These are phyloP conservation scores for Teunomyces barrocoloradensis DNA, from an alignment of 805 yeast genomes.

Conservation along the genomic window DNA sequence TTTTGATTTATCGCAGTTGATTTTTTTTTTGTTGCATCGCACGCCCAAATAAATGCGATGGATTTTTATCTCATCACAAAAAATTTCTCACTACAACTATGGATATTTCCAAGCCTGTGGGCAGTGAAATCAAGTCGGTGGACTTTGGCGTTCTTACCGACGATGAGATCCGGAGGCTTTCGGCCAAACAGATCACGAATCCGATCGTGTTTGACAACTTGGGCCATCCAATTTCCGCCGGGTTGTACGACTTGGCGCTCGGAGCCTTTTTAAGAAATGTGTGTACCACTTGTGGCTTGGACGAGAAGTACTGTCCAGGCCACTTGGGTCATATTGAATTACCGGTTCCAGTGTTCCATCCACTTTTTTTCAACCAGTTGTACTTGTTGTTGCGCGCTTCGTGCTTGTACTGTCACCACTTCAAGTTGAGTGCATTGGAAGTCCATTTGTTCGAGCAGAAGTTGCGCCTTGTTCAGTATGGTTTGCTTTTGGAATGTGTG, in stretches of 20 bases:
- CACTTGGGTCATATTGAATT: constrained; percentile 97
- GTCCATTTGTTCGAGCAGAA: constrained; percentile 76
- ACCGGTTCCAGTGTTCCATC: constrained; percentile 94
- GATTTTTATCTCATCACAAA: constrained; percentile 3
- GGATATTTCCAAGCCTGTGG: constrained; percentile 97
- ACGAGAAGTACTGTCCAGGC: constrained; percentile 94
- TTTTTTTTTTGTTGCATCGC: no score
- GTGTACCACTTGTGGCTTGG: constrained; percentile 94
- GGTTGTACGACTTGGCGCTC: constrained; percentile 89
- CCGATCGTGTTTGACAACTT: constrained; percentile 94
- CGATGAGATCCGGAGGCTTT: constrained; percentile 77
- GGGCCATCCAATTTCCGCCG: constrained; percentile 94
- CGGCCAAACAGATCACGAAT: constrained; percentile 93
- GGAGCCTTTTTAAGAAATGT: constrained; percentile 90
- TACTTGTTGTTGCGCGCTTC: constrained; percentile 78
- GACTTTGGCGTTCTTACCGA: constrained; percentile 85
- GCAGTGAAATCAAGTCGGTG: constrained; percentile 88
- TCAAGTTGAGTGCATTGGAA: constrained; percentile 67
- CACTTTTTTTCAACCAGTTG: constrained; percentile 89
- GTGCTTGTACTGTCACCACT: constrained; percentile 88
- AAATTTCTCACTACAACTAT: constrained; percentile 35
- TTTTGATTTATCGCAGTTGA: no score
- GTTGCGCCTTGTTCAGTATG: constrained; percentile 80
- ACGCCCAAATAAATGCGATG: neutral
- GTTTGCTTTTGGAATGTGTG: constrained; percentile 74